Evolutionary conservation across 2,329 filamentous ascomycete species (phyloP).

Genomic region (Mycosphaerella sp.): DNA sequence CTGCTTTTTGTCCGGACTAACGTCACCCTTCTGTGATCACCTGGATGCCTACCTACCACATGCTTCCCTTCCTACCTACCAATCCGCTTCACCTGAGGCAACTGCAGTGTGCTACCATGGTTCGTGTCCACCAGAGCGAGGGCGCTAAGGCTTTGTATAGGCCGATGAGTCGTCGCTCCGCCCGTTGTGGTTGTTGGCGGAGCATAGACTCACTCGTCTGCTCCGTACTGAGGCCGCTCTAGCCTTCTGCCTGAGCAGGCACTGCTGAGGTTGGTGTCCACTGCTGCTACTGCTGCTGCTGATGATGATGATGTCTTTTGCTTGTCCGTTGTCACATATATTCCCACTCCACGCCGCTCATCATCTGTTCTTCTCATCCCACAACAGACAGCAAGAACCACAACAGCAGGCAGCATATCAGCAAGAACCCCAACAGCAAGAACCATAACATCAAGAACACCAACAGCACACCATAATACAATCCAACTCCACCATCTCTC

Average conservation of each 20-base stretch:
- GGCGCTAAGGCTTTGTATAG: not conserved
- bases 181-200: slow-evolving; percentile 5
- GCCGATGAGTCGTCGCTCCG: slow-evolving; percentile 4
- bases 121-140: slow-evolving; percentile 4
- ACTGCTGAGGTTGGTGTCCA: slow-evolving; percentile 1
- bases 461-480: not conserved
- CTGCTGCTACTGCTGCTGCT: too few relatives aligned
- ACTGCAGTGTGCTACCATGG: slow-evolving; percentile 3
- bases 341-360: not conserved
- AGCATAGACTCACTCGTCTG: not conserved
- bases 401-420: not conserved
- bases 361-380: not conserved
- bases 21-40: not conserved
- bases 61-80: not conserved
- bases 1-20: not conserved
- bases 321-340: slow-evolving; percentile 1
- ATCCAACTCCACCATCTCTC: not conserved
- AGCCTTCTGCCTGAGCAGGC: slow-evolving; percentile 9
- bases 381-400: not conserved
- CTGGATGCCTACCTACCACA: not conserved
- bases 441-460: not conserved
- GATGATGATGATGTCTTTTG: not conserved
- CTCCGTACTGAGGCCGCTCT: slow-evolving; percentile 6
- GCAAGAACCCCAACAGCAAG: not conserved
- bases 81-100: not conserved